Evolutionary conservation across 2,329 filamentous ascomycete genomes (phyloP).

Genomic region (Xylariaceae sp.): DNA sequence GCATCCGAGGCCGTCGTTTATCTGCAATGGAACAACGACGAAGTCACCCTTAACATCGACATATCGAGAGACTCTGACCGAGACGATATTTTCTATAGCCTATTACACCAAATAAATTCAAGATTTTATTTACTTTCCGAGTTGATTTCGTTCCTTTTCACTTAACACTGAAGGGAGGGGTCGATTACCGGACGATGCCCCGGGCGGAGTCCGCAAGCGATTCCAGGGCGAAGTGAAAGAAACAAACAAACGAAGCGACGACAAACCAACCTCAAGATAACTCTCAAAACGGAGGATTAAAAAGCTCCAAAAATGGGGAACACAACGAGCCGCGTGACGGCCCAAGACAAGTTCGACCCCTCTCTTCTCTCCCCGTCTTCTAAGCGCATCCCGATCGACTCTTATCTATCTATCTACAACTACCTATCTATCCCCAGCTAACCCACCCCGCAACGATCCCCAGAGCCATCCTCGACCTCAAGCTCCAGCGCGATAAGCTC

Average conservation of each 20-base stretch:
- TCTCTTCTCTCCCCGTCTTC: conserved; percentile 4
- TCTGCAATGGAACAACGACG: conserved; percentile 7
- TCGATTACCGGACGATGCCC: conserved; percentile 23
- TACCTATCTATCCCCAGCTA: background rate
- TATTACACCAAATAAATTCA: background rate
- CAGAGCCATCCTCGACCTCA: conserved; percentile 95
- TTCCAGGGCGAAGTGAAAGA: conserved; percentile 27
- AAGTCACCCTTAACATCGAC: conserved; percentile 1
- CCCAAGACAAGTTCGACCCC: conserved; percentile 72
- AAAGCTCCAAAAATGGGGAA: conserved; percentile 44
- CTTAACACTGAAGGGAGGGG: background rate
- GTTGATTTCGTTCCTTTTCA: background rate
- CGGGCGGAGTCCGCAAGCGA: conserved; percentile 25
- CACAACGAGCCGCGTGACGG: conserved; percentile 53
- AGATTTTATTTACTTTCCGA: background rate
- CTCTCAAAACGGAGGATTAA: conserved; percentile 3
- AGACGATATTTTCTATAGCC: background rate
- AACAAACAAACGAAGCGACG: conserved; percentile 2
- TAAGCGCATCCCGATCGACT: background rate
- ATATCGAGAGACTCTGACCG: too few relatives aligned
- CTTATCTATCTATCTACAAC: background rate
- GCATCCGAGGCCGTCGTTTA: background rate
- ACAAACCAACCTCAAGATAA: background rate
- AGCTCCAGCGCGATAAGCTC: conserved; percentile 93
- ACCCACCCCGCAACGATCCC: background rate